These are phyloP conservation scores for Amphicarpaea edgeworthii DNA, from an alignment of 306 rosid species.

Conservation along the genomic window DNA sequence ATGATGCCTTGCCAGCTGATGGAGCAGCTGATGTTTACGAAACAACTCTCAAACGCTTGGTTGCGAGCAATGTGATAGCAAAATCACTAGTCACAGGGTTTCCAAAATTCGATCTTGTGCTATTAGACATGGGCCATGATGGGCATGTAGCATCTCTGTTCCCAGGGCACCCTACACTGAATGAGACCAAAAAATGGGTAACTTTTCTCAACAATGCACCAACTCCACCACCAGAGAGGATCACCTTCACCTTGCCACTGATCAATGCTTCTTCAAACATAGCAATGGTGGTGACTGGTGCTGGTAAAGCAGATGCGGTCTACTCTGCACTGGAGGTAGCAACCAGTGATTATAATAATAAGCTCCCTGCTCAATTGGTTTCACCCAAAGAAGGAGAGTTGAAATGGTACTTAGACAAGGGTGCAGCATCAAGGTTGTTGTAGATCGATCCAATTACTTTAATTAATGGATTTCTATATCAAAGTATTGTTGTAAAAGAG, in stretches of 20 bases:
- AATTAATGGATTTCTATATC: neutral
- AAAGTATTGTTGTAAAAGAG: neutral
- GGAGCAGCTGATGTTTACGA: constrained; percentile 91
- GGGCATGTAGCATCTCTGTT: constrained; percentile 86
- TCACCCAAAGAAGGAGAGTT: constrained; percentile 66
- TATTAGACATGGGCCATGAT: constrained; percentile 93
- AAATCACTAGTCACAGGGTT: constrained; percentile 50
- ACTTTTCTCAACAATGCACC: constrained; percentile 73
- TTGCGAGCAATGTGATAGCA: constrained; percentile 56
- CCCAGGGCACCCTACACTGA: constrained; percentile 66
- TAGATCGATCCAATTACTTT: constrained; percentile 25
- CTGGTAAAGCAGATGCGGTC: constrained; percentile 70
- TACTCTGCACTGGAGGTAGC: constrained; percentile 56
- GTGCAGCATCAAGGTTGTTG: constrained; percentile 75
- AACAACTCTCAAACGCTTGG: constrained; percentile 63
- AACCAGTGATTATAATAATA: constrained; percentile 40
- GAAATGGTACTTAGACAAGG: constrained; percentile 83
- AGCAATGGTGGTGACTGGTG: constrained; percentile 78
- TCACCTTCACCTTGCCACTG: constrained; percentile 74
- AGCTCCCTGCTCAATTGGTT: constrained; percentile 69
- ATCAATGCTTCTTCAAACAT: constrained; percentile 72
- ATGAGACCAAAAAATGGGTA: constrained; percentile 75
- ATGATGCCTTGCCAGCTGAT: constrained; percentile 77
- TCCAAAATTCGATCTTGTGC: constrained; percentile 83
- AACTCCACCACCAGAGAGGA: constrained; percentile 79